Evolutionary conservation across 2,329 filamentous ascomycete genomes (phyloP).

Genomic region (Paecilomyces variotii): DNA sequence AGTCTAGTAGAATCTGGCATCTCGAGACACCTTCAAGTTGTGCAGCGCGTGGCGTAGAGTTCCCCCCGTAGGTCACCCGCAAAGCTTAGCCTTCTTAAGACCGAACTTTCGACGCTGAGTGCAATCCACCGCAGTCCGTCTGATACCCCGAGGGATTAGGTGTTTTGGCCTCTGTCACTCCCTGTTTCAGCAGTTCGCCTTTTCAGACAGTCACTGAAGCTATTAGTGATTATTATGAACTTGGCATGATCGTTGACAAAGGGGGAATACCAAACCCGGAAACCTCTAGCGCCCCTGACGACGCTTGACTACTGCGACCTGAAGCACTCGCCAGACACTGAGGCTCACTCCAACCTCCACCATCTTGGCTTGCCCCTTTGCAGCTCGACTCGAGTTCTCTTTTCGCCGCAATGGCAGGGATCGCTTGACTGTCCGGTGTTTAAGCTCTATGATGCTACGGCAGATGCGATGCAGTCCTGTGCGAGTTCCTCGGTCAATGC

Average conservation of each 20-base stretch:
- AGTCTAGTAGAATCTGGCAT: neutral
- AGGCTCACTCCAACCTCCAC: neutral
- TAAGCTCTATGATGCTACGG: neutral
- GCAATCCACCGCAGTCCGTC: neutral
- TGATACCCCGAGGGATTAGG: neutral
- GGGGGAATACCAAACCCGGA: neutral
- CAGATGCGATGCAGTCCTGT: neutral
- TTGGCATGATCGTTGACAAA: neutral
- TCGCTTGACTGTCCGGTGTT: neutral
- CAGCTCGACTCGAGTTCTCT: neutral
- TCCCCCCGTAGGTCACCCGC: neutral
- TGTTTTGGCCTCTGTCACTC: neutral
- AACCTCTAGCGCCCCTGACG: neutral
- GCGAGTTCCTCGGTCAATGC: neutral
- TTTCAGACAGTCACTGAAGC: neutral
- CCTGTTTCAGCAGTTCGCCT: neutral
- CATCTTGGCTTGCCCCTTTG: neutral
- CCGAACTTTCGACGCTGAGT: neutral
- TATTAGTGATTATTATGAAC: neutral
- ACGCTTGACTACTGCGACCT: neutral
- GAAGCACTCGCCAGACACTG: conserved; percentile 1
- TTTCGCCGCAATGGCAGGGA: neutral
- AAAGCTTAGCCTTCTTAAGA: neutral
- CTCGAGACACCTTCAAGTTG: neutral
- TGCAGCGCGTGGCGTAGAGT: neutral